phyloP scores from a whole-genome alignment of 129 eudicot species.

The Centrapalus pauciflorus region DNA sequence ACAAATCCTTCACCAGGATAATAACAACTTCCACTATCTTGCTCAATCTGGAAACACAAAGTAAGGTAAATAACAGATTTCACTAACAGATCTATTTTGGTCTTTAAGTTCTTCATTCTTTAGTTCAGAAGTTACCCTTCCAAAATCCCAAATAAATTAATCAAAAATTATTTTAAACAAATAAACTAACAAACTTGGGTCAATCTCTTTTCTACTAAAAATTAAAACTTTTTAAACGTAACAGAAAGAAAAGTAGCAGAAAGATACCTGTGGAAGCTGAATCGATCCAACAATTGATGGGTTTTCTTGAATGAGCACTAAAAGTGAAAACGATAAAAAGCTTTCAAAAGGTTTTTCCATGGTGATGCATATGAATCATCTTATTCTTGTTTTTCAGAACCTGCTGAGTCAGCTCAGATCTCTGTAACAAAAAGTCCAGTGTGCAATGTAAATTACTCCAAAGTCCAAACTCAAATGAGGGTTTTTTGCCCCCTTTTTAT shows the following conservation, averaged over 20 bases:
- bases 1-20: not conserved
- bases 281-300: conserved; percentile 14
- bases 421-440: conserved; percentile 5
- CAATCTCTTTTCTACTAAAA: not conserved
- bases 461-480: not conserved
- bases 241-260: not conserved
- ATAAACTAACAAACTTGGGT: not conserved
- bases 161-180: not conserved
- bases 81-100: conserved; percentile 4
- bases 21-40: not conserved
- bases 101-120: not conserved
- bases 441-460: not conserved
- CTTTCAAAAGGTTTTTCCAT: not conserved
- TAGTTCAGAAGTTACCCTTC: not conserved
- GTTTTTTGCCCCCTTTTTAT: not conserved
- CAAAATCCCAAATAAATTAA: not conserved
- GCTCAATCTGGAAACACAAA: conserved; percentile 8
- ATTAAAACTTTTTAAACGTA: not conserved
- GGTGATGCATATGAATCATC: conserved; percentile 1
- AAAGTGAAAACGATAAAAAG: conserved; percentile 1
- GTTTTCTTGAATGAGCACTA: conserved; percentile 2
- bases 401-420: conserved; percentile 16
- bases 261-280: conserved; percentile 13
- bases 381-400: not conserved
- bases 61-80: not conserved